Percentiles rank a stretch among this genome's conserved stretches.
phyloP scores from a whole-genome alignment of 306 rosid genomes.

The Pterocarpus macrocarpus region DNA sequence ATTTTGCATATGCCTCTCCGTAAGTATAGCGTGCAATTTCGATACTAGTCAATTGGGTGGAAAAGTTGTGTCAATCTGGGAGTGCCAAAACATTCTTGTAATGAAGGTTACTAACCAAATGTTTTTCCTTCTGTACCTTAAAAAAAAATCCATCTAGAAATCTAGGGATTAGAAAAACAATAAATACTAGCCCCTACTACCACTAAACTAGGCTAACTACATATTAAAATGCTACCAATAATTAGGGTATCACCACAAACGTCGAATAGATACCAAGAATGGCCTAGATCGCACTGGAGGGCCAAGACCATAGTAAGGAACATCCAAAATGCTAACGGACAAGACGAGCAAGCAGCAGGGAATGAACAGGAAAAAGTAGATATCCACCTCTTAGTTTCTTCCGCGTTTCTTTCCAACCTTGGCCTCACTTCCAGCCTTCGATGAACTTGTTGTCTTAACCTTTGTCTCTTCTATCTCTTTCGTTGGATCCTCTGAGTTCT shows the following conservation, averaged over 20 bases:
- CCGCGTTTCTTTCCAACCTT: conserved; percentile 84
- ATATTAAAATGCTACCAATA: conserved; percentile 57
- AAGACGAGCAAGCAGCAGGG: conserved; percentile 2
- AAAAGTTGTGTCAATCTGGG: background rate
- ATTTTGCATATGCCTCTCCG: too few relatives aligned
- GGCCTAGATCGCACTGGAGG: conserved; percentile 41
- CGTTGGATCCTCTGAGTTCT: conserved; percentile 52
- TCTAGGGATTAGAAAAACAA: conserved; percentile 23
- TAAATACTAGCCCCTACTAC: conserved; percentile 51
- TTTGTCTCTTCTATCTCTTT: conserved; percentile 49
- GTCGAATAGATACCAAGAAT: conserved; percentile 39
- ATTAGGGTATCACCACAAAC: conserved; percentile 44
- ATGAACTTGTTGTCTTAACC: conserved; percentile 36
- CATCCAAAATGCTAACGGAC: conserved; percentile 28
- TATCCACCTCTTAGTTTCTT: conserved; percentile 57
- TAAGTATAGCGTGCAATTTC: too few relatives aligned
- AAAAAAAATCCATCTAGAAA: conserved; percentile 57
- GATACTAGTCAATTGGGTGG: too few relatives aligned
- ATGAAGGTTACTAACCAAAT: conserved; percentile 46
- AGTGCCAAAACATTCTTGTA: conserved; percentile 37
- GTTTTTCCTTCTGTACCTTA: conserved; percentile 43
- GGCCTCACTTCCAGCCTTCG: conserved; percentile 60
- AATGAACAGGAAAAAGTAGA: conserved; percentile 6
- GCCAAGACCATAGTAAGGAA: conserved; percentile 30
- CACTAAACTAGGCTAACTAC: conserved; percentile 53